Percentiles rank a stretch among this genome's conserved stretches.
Conservation (phyloP, 345 rosid genomes). For the Pseudoturritis turrita region DNA sequence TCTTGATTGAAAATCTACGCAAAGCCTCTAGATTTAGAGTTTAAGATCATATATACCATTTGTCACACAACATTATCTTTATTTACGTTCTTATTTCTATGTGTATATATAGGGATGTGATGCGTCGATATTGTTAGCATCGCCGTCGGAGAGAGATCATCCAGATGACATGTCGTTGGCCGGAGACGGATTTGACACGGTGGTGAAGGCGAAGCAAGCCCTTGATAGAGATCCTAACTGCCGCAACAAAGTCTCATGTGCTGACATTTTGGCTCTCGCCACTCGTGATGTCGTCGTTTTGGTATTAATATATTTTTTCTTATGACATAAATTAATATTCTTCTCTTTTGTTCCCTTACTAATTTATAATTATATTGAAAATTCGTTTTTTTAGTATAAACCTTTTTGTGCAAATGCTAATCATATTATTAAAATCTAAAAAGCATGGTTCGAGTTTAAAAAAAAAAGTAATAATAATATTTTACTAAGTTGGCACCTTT, state of each 20-base stretch:
- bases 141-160: constrained; percentile 34
- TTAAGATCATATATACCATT: neutral
- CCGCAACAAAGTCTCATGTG: constrained; percentile 88
- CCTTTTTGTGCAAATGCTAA: neutral
- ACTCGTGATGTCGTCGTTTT: constrained; percentile 69
- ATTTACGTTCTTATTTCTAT: neutral
- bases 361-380: neutral
- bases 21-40: neutral
- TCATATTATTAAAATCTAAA: neutral
- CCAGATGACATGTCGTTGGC: constrained; percentile 33
- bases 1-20: neutral
- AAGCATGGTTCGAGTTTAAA: neutral
- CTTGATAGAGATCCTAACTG: constrained; percentile 67
- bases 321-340: neutral
- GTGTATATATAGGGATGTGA: constrained; percentile 32
- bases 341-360: neutral
- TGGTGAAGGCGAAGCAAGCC: constrained; percentile 76
- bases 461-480: too few relatives aligned
- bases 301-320: constrained; percentile 12
- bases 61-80: neutral
- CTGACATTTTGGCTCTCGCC: constrained; percentile 88
- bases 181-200: constrained; percentile 75
- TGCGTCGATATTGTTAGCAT: constrained; percentile 33
- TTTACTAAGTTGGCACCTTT: neutral
- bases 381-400: neutral